Percentiles rank a stretch among this genome's conserved stretches.
These are phyloP conservation scores for Spergularia marina DNA, from an alignment of 148 eudicot species.

Conservation along the genomic window DNA sequence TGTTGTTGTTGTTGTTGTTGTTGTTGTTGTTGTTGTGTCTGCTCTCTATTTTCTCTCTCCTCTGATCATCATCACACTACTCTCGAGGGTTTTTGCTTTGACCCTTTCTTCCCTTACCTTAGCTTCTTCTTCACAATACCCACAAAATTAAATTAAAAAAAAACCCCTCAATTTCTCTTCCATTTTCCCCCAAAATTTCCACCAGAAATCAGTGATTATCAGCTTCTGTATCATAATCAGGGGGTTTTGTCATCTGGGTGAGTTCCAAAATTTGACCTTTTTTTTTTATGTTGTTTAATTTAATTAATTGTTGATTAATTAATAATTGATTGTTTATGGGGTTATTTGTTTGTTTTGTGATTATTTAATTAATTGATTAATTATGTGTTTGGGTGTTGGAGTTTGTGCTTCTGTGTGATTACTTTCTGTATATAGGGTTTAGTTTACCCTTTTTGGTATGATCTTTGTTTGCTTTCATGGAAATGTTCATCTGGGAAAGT, in stretches of 20 bases:
- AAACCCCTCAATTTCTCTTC: slow-evolving; percentile 21
- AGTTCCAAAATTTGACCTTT: slow-evolving; percentile 21
- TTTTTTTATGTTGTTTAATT: background rate
- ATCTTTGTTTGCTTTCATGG: slow-evolving; percentile 18
- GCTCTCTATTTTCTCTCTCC: slow-evolving; percentile 6
- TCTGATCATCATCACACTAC: slow-evolving; percentile 26
- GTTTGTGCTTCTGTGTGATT: slow-evolving; percentile 5
- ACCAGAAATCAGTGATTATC: background rate
- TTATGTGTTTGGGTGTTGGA: slow-evolving; percentile 7
- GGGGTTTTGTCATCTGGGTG: slow-evolving; percentile 18
- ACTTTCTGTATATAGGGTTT: background rate
- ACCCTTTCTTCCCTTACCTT: background rate
- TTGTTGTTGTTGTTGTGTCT: background rate
- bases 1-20: background rate
- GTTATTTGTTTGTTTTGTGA: background rate
- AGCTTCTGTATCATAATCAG: background rate
- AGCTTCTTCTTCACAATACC: background rate
- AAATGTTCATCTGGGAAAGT: slow-evolving; percentile 13
- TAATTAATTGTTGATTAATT: background rate
- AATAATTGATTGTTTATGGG: background rate
- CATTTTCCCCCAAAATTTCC: background rate
- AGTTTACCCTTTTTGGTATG: slow-evolving; percentile 2
- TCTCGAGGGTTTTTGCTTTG: slow-evolving; percentile 32
- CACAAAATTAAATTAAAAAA: background rate
- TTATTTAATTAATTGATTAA: slow-evolving; percentile 7